Conservation (phyloP, 345 rosid genomes). For the Schrenkiella parvula region DNA sequence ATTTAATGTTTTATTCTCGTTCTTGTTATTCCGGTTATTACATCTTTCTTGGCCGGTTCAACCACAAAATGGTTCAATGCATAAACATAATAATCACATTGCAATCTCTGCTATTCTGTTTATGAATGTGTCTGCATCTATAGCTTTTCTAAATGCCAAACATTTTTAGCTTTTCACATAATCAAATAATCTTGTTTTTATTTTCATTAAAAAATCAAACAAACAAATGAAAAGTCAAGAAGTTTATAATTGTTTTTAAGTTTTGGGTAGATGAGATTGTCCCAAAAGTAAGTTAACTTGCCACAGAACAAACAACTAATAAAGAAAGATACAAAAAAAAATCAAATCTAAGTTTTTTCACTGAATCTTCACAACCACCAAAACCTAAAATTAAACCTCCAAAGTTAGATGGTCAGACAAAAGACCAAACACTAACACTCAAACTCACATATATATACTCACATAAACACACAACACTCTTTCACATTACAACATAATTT, state of each 20-base stretch:
- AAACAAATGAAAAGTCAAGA: not conserved
- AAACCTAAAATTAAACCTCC: constrained; percentile 31
- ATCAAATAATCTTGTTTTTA: not conserved
- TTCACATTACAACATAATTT: constrained; percentile 3
- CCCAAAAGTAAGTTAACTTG: constrained; percentile 29
- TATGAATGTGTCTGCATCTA: not conserved
- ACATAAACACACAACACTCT: constrained; percentile 15
- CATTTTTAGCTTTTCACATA: not conserved
- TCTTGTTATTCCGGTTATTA: not conserved
- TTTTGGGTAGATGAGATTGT: constrained; percentile 26
- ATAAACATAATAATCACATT: not conserved
- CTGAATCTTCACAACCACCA: constrained; percentile 35
- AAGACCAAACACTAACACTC: constrained; percentile 30
- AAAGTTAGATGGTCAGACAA: constrained; percentile 33
- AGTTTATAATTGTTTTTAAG: constrained; percentile 1
- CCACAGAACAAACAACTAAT: not conserved
- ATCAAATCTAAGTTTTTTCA: constrained; percentile 16
- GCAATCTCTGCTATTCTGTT: not conserved
- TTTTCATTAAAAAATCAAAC: not conserved
- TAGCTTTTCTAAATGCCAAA: not conserved
- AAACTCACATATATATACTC: constrained; percentile 16
- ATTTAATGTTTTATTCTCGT: not conserved
- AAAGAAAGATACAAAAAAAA: not conserved
- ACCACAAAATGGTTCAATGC: not conserved
- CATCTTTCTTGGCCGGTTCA: not conserved